phyloP scores from a whole-genome alignment of 192 early-diverging fungal species.

The Obelidium mucronatum region DNA sequence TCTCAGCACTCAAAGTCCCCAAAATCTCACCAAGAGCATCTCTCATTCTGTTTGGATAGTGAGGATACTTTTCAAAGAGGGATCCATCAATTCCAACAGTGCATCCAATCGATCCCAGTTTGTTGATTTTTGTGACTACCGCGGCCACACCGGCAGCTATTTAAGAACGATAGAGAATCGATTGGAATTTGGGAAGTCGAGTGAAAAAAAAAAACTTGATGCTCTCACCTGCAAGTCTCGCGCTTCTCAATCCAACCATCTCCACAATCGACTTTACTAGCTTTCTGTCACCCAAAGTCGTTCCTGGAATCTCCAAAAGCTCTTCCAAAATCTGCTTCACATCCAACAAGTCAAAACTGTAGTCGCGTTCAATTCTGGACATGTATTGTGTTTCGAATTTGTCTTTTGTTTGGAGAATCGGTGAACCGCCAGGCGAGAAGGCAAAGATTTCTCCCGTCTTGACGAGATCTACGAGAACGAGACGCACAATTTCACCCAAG shows the following conservation, averaged over 20 bases:
- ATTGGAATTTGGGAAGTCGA: no score
- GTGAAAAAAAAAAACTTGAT: no score
- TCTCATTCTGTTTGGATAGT: slow-evolving; percentile 78
- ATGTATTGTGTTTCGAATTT: slow-evolving; percentile 71
- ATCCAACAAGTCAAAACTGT: slow-evolving; percentile 65
- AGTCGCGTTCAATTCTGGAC: slow-evolving; percentile 69
- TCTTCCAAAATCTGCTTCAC: slow-evolving; percentile 64
- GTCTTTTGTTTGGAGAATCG: slow-evolving; percentile 72
- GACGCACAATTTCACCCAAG: slow-evolving; percentile 88
- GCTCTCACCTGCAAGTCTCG: slow-evolving; percentile 79
- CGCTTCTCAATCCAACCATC: slow-evolving; percentile 81
- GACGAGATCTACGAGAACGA: slow-evolving; percentile 82
- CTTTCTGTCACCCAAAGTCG: slow-evolving; percentile 68
- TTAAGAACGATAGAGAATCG: no score
- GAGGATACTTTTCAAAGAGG: slow-evolving; percentile 85
- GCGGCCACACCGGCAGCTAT: slow-evolving; percentile 72
- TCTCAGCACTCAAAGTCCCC: slow-evolving; percentile 66
- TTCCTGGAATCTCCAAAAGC: slow-evolving; percentile 63
- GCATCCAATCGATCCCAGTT: slow-evolving; percentile 48
- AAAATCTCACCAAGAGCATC: slow-evolving; percentile 77
- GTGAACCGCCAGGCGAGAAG: slow-evolving; percentile 43
- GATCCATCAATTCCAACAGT: slow-evolving; percentile 92
- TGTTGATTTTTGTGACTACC: slow-evolving; percentile 68
- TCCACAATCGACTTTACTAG: slow-evolving; percentile 75
- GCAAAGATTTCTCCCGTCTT: slow-evolving; percentile 77